A percentile compares a stretch with the other conserved stretches of the same genome.
phyloP scores from a whole-genome alignment of 768 basidiomycete genomes.

The Cystobasidium onofrii region DNA sequence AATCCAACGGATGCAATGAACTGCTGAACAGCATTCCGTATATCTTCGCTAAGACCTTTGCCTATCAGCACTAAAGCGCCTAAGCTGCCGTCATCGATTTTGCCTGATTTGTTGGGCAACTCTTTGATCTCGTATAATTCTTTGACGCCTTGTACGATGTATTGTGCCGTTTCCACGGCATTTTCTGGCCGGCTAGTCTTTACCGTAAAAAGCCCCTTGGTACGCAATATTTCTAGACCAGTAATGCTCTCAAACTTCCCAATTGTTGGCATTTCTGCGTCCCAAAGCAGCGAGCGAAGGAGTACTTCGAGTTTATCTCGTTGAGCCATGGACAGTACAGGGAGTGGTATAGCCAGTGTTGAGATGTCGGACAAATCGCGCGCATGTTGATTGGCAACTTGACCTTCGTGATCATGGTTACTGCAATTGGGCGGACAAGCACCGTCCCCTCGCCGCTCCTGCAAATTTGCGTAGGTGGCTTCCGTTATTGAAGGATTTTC shows the following conservation, averaged over 20 bases:
- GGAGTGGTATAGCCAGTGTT: constrained; percentile 60
- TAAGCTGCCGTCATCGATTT: not conserved
- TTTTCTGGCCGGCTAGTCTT: not conserved
- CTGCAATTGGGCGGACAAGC: constrained; percentile 16
- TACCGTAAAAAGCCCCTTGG: constrained; percentile 66
- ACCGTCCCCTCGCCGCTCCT: not conserved
- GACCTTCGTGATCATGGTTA: constrained; percentile 43
- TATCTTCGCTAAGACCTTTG: constrained; percentile 25
- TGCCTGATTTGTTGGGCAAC: constrained; percentile 6
- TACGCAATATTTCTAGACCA: constrained; percentile 62
- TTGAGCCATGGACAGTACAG: constrained; percentile 52
- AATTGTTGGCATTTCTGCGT: constrained; percentile 52
- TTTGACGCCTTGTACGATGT: constrained; percentile 81
- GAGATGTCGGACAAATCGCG: constrained; percentile 55
- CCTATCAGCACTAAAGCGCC: constrained; percentile 41
- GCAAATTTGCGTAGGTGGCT: constrained; percentile 8
- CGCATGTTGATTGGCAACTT: constrained; percentile 38
- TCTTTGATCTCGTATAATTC: constrained; percentile 63
- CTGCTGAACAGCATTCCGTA: not conserved
- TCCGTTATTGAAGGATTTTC: not conserved
- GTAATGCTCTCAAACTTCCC: constrained; percentile 1
- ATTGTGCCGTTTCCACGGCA: constrained; percentile 49
- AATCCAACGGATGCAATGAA: not conserved
- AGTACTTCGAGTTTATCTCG: constrained; percentile 62
- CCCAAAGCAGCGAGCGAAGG: constrained; percentile 78